phyloP scores from a whole-genome alignment of 2,329 filamentous ascomycete species.

The Epichloe glyceriae region DNA sequence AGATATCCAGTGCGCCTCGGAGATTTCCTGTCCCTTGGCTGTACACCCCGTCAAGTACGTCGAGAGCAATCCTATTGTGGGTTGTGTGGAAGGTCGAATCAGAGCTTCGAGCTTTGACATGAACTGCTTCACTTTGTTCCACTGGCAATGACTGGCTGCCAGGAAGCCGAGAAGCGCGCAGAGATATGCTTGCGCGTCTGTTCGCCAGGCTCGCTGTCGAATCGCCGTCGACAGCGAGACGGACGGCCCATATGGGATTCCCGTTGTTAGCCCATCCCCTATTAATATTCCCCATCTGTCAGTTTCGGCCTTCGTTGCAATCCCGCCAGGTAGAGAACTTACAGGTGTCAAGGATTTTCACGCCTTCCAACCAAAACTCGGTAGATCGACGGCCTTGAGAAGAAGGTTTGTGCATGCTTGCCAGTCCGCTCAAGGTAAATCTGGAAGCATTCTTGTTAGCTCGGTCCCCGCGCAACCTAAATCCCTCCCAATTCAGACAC shows the following conservation, averaged over 20 bases:
- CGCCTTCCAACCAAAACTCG: constrained; percentile 30
- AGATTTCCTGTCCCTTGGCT: constrained; percentile 67
- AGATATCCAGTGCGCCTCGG: constrained; percentile 52
- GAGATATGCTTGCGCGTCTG: constrained; percentile 53
- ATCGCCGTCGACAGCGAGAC: constrained; percentile 46
- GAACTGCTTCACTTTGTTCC: constrained; percentile 47
- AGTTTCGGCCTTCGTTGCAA: not conserved
- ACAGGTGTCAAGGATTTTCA: constrained; percentile 36
- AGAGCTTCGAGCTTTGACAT: constrained; percentile 39
- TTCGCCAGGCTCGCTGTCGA: constrained; percentile 49
- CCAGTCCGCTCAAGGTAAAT: constrained; percentile 42
- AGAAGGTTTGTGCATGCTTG: constrained; percentile 26
- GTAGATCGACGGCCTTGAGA: constrained; percentile 20
- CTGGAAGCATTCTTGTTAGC: constrained; percentile 17
- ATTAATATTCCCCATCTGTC: not conserved
- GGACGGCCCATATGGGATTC: constrained; percentile 25
- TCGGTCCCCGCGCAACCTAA: constrained; percentile 7
- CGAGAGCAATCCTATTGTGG: constrained; percentile 34
- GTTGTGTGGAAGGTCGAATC: constrained; percentile 26
- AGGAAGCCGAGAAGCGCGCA: constrained; percentile 60
- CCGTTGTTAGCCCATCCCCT: constrained; percentile 24
- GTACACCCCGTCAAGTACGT: constrained; percentile 63
- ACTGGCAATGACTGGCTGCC: constrained; percentile 57
- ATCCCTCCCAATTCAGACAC: constrained; percentile 12
- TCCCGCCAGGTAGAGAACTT: constrained; percentile 7